Base-by-base conservation (phyloP, 148 eudicot genomes). In the Rhododendron henanense region DNA sequence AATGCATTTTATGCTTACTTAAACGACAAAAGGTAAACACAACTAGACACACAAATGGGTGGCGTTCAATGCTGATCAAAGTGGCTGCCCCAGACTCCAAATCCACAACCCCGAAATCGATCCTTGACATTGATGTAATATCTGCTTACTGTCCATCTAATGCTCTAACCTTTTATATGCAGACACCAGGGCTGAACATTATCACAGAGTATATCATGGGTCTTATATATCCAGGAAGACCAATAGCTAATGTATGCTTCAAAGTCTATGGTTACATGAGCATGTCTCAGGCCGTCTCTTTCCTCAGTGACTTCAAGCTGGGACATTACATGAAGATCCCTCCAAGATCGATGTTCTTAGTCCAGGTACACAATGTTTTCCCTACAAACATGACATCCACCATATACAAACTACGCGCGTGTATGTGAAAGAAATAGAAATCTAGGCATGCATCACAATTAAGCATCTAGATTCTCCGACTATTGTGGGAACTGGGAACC, bases 251-350 rank as follows among this genome's bases (percentile, higher is more conserved):
- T 84, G 99, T 97, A 53, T 97, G 99, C 91, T 97, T 97, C 88
- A 97, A 97, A 84, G 87, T 89, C 44, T 97, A 94, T 82, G 99
- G 99, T 71, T 97, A 93, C 83, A 97, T 97, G 95, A 97, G 99
- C 94, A 97, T 95, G 99, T 89, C 99, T n/a, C 99, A 97, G 86
- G 99, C 99, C 77, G 92, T 97, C 75, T 93, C 98, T 39, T 97
- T 97, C 91, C 94, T 97, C 83, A 93, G 93, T 83, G 99, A 97
- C 90, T 97, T 97, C 91, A 97, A 97, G 92, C 90, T 97, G n/a
- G 98, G 99, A 47, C 99, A 97, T 82, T 97, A 97, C 93, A 97
- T 97, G 99, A 97, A 97, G 93, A 97, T 97, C 85, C 99, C 99
- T 84, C 99, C 99, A 71, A 94, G 94, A 90, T 97, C 99, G 19